Evolutionary conservation across 768 basidiomycete genomes (phyloP), one percentile per base, ranked within the genome.

Genomic region (Sarcomyxa edulis): DNA sequence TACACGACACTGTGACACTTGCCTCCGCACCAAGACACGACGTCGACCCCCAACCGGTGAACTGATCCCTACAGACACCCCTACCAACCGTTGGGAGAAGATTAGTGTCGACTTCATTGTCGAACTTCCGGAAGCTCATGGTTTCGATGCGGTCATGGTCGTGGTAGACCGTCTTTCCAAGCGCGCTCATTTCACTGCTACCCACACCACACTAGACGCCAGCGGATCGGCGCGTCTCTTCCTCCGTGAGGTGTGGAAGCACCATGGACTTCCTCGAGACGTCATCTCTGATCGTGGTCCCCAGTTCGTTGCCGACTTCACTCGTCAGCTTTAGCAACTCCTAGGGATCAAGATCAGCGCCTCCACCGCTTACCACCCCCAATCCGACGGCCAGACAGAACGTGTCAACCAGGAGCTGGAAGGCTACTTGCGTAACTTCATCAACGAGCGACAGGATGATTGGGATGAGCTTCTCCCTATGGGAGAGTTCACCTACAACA

Each of bases 331-430:
- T 0, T 52, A 54, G 16, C 20, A 32, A 16, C 33, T 53, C 0
- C 55, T 70, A 0, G 55, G 60, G 0, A 65, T 72, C 28, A 34
- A 61, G 10, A 34, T 36, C 2, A 58, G 56, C 23, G 44, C 61
- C 0, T 60, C 57, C 6, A 72, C 69, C 0, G 69, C 68, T 1
- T 72, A 61, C 34, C 71, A 71, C 38, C 72, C 70, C 23, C 47
- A 67, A 38, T 59, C 64, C 2, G 54, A 70, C 44, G 53, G 60
- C 0, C 56, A 60, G 37, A 61, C 55, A 7, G 56, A 65, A 47
- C 14, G 49, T 5, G 40, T 51, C 15, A 63, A 63, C 41, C 53
- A 55, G 39, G 57, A 53, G 36, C 26, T 66, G 0, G 53, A 64
- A 45, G 35, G 44, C 14, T 59, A 60, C 35, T 43, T 66, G 3